A percentile compares a stretch with the other conserved stretches of the same genome.
Evolutionary conservation across 2,329 filamentous ascomycete species (phyloP).

Genomic region (Trichoderma gracile): DNA sequence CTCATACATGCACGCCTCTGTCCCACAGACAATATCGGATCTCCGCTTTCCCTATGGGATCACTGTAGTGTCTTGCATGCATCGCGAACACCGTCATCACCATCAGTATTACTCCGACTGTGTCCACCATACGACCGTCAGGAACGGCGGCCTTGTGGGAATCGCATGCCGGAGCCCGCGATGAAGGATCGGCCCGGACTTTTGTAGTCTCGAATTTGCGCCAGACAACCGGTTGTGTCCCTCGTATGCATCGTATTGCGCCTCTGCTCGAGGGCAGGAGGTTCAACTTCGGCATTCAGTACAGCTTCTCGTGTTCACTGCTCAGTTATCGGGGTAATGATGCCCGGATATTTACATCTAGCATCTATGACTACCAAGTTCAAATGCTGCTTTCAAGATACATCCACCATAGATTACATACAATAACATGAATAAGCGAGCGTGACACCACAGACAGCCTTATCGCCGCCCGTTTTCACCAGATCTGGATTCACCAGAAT

Average conservation of each 20-base stretch:
- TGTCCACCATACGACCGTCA: not conserved
- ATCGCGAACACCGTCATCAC: not conserved
- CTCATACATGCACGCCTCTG: conserved; percentile 5
- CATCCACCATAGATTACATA: no score
- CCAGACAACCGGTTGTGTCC: not conserved
- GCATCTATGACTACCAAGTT: no score
- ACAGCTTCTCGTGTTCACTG: no score
- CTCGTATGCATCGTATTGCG: not conserved
- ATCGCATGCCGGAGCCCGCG: not conserved
- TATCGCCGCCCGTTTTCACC: not conserved
- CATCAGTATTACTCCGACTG: no score
- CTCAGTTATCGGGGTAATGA: no score
- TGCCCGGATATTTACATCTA: no score
- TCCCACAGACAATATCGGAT: not conserved
- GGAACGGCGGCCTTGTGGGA: not conserved
- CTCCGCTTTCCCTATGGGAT: not conserved
- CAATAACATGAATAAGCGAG: no score
- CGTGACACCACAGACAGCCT: conserved; percentile 8
- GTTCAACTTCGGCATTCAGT: no score
- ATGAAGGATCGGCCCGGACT: conserved; percentile 8
- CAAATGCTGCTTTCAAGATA: not conserved
- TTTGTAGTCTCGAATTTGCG: not conserved
- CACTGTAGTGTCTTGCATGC: no score
- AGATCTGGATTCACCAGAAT: conserved; percentile 16
- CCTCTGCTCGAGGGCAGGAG: not conserved